A percentile compares a stretch with the other conserved stretches of the same genome.
These are phyloP conservation scores for Mucor plumbeus DNA, from an alignment of 371 early-diverging fungal species.

Conservation along the genomic window DNA sequence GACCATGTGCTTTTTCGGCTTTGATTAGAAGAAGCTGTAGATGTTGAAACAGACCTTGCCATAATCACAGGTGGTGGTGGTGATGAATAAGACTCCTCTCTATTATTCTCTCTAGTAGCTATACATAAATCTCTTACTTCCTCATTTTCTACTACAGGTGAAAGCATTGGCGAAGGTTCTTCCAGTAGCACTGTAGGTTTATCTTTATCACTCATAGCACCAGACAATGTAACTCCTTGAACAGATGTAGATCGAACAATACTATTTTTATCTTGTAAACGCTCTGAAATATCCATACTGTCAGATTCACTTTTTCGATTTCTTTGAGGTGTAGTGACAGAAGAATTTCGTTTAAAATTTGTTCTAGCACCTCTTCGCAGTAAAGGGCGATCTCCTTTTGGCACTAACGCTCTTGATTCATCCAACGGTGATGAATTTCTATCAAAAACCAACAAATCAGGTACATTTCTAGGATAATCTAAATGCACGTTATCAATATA, in stretches of 20 bases:
- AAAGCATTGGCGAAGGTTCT: constrained; percentile 8
- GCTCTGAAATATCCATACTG: not conserved
- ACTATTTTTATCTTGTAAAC: not conserved
- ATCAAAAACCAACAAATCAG: constrained; percentile 53
- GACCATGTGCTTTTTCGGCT: constrained; percentile 44
- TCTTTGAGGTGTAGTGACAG: constrained; percentile 10
- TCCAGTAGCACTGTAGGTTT: not conserved
- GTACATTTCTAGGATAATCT: constrained; percentile 27
- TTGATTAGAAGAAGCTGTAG: not conserved
- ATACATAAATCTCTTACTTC: constrained; percentile 21
- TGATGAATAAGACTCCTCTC: not conserved
- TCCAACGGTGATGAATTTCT: constrained; percentile 57
- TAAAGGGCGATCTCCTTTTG: constrained; percentile 51
- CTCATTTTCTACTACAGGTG: constrained; percentile 12
- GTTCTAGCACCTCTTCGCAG: constrained; percentile 57
- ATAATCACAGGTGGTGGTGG: constrained; percentile 3
- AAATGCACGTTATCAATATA: not conserved
- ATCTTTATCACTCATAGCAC: not conserved
- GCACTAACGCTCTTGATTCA: constrained; percentile 52
- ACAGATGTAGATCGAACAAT: not conserved
- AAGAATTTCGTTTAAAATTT: constrained; percentile 56
- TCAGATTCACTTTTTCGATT: constrained; percentile 28
- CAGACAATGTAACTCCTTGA: not conserved
- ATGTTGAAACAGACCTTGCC: constrained; percentile 15
- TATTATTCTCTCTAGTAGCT: not conserved